A percentile compares a stretch with the other conserved stretches of the same genome.
phyloP scores from a whole-genome alignment of 192 early-diverging fungal species.

The Spizellomyces punctatus region DNA sequence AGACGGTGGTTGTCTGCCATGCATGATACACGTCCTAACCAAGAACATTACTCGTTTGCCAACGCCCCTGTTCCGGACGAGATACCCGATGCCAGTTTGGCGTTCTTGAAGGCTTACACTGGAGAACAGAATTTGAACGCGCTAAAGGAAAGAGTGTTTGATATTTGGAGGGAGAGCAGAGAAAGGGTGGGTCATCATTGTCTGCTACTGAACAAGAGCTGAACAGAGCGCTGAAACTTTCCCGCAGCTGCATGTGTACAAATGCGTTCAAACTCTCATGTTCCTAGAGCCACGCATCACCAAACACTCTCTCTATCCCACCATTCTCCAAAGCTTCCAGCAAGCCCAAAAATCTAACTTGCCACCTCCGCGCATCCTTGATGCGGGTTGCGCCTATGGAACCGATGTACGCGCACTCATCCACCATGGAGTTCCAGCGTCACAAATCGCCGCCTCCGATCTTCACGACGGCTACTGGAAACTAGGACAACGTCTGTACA shows the following conservation, averaged over 20 bases:
- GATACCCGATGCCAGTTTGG: constrained; percentile 1
- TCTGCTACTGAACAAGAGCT: too few relatives aligned
- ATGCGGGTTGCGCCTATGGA: constrained; percentile 42
- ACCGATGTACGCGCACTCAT: constrained; percentile 36
- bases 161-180: neutral
- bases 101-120: constrained; percentile 8
- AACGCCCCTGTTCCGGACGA: neutral
- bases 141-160: neutral
- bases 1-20: too few relatives aligned
- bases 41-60: neutral
- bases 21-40: neutral
- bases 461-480: constrained; percentile 37
- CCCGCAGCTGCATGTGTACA: constrained; percentile 29
- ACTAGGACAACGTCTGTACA: constrained; percentile 21
- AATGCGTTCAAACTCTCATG: constrained; percentile 17
- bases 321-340: neutral
- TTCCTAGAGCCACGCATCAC: constrained; percentile 27
- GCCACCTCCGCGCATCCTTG: constrained; percentile 10
- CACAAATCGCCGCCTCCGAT: constrained; percentile 23
- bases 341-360: neutral
- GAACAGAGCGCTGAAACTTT: too few relatives aligned
- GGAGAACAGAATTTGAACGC: neutral
- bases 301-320: constrained; percentile 19
- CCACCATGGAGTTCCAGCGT: constrained; percentile 16
- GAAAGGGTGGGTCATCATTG: neutral